Evolutionary conservation across 2,329 filamentous ascomycete species (phyloP), one percentile per base, ranked within the genome.

Genomic region (Colletotrichum spinosum): DNA sequence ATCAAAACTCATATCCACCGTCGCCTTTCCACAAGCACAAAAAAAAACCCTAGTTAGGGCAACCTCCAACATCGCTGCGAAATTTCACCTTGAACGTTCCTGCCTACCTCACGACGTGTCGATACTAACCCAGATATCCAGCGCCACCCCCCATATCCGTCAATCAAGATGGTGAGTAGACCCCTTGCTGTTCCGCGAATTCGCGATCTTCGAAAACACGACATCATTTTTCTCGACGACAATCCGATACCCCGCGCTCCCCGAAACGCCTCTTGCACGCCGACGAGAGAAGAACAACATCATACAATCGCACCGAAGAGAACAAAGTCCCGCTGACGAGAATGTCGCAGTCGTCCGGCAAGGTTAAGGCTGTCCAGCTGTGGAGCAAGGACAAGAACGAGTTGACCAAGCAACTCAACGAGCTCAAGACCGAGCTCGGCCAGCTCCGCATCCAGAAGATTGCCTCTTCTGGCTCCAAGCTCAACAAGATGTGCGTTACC

Each of bases 361-460:
- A 90, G 89, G 93, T 99, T 85, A 98, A 97, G 92, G 90, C 95
- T 83, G 89, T 89, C 86, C 89, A 92, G 86, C 93, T 99, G 84
- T 98, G 96, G 96, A 90, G 89, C 87, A 99, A 99, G 93, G 94
- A 89, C 91, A 98, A 98, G 91, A 93, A 97, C 80, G 97, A 99
- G 78, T 89, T 99, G 84, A 89, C 89, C 81, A 97, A 96, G 89
- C 94, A 97, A 84, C 90, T 97, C 79, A 90, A 90, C 77, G 94
- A 97, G 84, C 88, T 97, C 81, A 97, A 97, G 92, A 90, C 91
- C 72, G 97, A 99, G 88, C 90, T 99, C 75, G 92, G 93, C 80
- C 91, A 95, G 86, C 90, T 99, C 79, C 92, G 96, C 82, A 97
- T 97, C 81, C 95, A 97, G 88, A 98, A 99, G 92, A 94, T 99